phyloP scores from a whole-genome alignment of 345 rosid genomes.

The Brassica juncea region DNA sequence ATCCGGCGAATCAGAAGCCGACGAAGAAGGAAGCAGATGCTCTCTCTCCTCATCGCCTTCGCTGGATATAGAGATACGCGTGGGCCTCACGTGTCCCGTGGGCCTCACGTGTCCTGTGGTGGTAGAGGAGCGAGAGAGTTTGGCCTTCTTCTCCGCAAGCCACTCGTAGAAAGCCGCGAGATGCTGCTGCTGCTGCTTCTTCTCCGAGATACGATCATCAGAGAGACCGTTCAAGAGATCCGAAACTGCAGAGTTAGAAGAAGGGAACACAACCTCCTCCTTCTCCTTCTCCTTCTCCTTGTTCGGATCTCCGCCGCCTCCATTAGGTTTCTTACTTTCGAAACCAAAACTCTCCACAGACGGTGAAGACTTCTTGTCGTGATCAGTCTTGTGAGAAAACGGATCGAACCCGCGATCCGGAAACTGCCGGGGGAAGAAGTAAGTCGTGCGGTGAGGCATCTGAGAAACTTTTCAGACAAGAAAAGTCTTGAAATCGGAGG shows the following conservation, averaged over 20 bases:
- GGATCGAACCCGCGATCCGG: slow-evolving; percentile 77
- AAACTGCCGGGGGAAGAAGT: slow-evolving; percentile 98
- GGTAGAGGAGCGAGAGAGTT: slow-evolving; percentile 27
- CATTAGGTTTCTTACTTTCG: slow-evolving; percentile 5
- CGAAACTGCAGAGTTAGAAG: slow-evolving; percentile 44
- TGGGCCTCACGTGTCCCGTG: slow-evolving; percentile 44
- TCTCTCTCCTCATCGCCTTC: slow-evolving; percentile 55
- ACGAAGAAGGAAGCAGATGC: slow-evolving; percentile 31
- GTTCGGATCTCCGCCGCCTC: neutral
- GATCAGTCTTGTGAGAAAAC: slow-evolving; percentile 47
- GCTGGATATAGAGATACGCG: slow-evolving; percentile 40
- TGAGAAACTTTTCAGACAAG: neutral
- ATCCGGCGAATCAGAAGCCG: slow-evolving; percentile 20
- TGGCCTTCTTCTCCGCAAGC: slow-evolving; percentile 57
- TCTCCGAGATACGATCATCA: slow-evolving; percentile 45
- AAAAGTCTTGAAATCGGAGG: neutral
- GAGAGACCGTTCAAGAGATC: slow-evolving; percentile 58
- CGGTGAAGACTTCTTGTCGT: slow-evolving; percentile 50
- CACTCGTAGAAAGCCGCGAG: slow-evolving; percentile 65
- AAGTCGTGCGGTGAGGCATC: slow-evolving; percentile 97
- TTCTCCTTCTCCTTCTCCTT: slow-evolving; percentile 25
- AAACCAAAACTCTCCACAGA: slow-evolving; percentile 21
- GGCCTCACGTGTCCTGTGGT: slow-evolving; percentile 41
- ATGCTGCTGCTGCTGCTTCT: slow-evolving; percentile 69
- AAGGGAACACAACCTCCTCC: slow-evolving; percentile 11